A percentile compares a stretch with the other conserved stretches of the same genome.
phyloP scores from a whole-genome alignment of 257 asterid genomes.

The Solanum tarijense region DNA sequence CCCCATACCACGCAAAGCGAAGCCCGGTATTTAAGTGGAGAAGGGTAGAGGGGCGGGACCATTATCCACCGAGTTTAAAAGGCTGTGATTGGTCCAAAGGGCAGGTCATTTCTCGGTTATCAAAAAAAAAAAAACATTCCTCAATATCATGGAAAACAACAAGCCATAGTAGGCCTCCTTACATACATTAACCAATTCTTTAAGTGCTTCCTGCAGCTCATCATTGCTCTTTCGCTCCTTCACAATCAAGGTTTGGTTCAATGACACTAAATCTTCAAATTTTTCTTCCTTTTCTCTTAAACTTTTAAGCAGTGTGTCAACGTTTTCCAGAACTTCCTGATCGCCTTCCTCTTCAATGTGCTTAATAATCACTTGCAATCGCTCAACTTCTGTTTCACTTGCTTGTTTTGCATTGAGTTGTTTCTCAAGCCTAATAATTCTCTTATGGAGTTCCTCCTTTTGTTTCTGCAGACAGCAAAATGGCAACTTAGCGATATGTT shows the following conservation, averaged over 20 bases:
- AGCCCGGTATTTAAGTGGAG: too few relatives aligned
- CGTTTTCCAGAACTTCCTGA: slow-evolving; percentile 45
- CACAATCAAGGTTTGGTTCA: slow-evolving; percentile 57
- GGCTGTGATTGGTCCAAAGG: too few relatives aligned
- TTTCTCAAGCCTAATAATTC: slow-evolving; percentile 55
- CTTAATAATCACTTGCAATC: slow-evolving; percentile 59
- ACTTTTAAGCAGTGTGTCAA: slow-evolving; percentile 39
- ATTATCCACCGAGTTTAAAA: too few relatives aligned
- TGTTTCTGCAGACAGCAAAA: slow-evolving; percentile 52
- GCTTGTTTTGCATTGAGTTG: slow-evolving; percentile 74
- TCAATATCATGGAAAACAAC: neutral
- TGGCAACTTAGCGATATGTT: slow-evolving; percentile 2
- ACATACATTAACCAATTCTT: slow-evolving; percentile 78
- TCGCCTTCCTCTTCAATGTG: slow-evolving; percentile 66
- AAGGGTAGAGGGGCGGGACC: too few relatives aligned
- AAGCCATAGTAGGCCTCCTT: neutral
- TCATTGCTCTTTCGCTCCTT: slow-evolving; percentile 74
- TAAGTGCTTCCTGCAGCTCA: slow-evolving; percentile 90
- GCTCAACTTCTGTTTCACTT: slow-evolving; percentile 65
- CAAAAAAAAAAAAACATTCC: neutral
- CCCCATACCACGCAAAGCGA: too few relatives aligned
- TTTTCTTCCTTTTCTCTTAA: slow-evolving; percentile 79
- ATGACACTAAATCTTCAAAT: slow-evolving; percentile 40
- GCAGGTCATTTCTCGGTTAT: too few relatives aligned
- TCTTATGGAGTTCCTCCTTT: slow-evolving; percentile 63